These are phyloP conservation scores for Mucor plumbeus DNA, from an alignment of 371 early-diverging fungal genomes.

Conservation along the genomic window DNA sequence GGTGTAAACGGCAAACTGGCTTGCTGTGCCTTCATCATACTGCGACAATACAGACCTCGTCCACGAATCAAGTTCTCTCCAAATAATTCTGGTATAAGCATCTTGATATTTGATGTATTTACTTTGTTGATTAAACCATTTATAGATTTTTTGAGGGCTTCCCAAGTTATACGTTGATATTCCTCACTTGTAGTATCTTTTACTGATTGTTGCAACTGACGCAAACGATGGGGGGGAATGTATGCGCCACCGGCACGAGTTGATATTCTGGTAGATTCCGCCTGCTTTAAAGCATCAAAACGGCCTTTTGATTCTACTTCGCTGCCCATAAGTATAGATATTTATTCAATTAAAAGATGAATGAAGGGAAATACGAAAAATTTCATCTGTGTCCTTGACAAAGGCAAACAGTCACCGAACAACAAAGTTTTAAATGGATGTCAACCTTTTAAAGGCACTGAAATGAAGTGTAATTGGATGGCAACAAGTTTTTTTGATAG, in stretches of 20 bases:
- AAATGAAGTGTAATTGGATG: neutral
- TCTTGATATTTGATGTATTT: constrained; percentile 89
- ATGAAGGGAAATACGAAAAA: neutral
- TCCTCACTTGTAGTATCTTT: constrained; percentile 75
- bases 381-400: neutral
- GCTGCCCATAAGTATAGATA: constrained; percentile 6
- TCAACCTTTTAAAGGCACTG: neutral
- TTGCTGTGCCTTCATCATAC: constrained; percentile 93
- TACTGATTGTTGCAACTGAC: constrained; percentile 82
- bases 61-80: constrained; percentile 93
- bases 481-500: too few relatives aligned
- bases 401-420: constrained; percentile 2
- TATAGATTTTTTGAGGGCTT: constrained; percentile 92
- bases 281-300: constrained; percentile 13
- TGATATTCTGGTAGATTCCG: constrained; percentile 21
- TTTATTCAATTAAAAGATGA: neutral
- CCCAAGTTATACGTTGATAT: constrained; percentile 94
- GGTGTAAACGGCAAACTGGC: constrained; percentile 91
- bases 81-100: constrained; percentile 90
- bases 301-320: constrained; percentile 13
- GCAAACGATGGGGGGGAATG: constrained; percentile 89
- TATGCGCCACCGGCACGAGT: constrained; percentile 85
- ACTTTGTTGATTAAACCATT: constrained; percentile 97
- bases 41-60: constrained; percentile 87
- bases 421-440: too few relatives aligned